A percentile compares a stretch with the other conserved stretches of the same genome.
Conservation (phyloP, 805 yeast species). For the Candida golubevii region DNA sequence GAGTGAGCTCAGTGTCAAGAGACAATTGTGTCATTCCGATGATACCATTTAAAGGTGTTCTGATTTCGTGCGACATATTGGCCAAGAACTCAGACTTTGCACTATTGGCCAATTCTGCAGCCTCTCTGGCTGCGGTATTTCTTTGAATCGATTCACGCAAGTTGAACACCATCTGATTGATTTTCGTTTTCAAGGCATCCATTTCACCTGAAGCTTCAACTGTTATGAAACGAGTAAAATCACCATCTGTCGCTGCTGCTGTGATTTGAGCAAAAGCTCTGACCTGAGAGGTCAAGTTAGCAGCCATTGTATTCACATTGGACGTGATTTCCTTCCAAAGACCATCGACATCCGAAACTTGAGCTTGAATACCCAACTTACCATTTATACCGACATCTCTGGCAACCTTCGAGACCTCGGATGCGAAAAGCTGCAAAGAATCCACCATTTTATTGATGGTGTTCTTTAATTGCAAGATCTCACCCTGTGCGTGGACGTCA, state of each 20-base stretch:
- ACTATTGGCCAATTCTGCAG: conserved; percentile 85
- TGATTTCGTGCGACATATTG: conserved; percentile 76
- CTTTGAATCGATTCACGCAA: conserved; percentile 86
- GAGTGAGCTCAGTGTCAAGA: conserved; percentile 82
- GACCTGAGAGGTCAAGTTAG: conserved; percentile 88
- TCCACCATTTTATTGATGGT: conserved; percentile 94
- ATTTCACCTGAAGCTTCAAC: conserved; percentile 92
- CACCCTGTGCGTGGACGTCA: conserved; percentile 88
- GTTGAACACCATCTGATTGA: conserved; percentile 62
- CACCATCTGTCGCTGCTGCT: conserved; percentile 93
- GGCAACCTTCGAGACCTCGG: conserved; percentile 86
- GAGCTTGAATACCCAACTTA: conserved; percentile 88
- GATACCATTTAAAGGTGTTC: conserved; percentile 92
- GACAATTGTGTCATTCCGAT: conserved; percentile 91
- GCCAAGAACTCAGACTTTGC: conserved; percentile 90
- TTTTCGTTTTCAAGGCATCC: conserved; percentile 64
- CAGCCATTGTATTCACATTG: conserved; percentile 90
- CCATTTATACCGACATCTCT: conserved; percentile 93
- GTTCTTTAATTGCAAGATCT: conserved; percentile 75
- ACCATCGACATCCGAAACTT: conserved; percentile 86
- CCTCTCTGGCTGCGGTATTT: conserved; percentile 90
- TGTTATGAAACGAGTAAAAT: conserved; percentile 82
- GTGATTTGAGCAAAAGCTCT: conserved; percentile 92
- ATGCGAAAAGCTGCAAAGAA: conserved; percentile 79
- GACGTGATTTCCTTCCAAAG: conserved; percentile 89